These are phyloP conservation scores for Xylariaceae sp. DNA, from an alignment of 2,329 filamentous ascomycete species.

Conservation along the genomic window DNA sequence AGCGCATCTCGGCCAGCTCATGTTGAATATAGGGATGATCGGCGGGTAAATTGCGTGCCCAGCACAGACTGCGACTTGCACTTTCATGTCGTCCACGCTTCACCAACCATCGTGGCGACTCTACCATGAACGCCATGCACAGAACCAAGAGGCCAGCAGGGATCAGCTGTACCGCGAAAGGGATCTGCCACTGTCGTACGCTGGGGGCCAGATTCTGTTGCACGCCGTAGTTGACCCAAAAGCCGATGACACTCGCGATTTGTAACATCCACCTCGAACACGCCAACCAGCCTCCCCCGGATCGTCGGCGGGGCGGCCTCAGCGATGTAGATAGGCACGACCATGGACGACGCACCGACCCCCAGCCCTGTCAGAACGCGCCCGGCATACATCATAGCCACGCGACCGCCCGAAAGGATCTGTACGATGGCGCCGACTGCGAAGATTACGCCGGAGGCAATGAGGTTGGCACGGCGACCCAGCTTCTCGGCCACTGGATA, in stretches of 20 bases:
- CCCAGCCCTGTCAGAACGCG: constrained; percentile 40
- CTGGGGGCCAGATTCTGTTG: neutral
- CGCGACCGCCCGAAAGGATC: constrained; percentile 15
- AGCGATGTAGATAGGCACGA: constrained; percentile 31
- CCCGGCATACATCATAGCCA: constrained; percentile 35
- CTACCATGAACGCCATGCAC: neutral
- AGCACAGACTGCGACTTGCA: neutral
- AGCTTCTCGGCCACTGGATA: constrained; percentile 36
- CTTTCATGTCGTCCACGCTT: neutral
- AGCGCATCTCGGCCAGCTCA: neutral
- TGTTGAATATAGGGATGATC: neutral
- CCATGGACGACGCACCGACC: constrained; percentile 39
- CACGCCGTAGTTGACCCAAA: neutral
- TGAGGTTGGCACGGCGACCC: constrained; percentile 35
- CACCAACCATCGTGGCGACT: neutral
- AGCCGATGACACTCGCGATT: neutral
- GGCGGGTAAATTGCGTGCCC: neutral
- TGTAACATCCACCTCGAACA: constrained; percentile 45
- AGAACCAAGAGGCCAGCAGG: neutral
- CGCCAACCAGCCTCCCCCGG: constrained; percentile 40
- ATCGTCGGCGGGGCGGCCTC: constrained; percentile 37
- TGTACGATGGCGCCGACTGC: constrained; percentile 19
- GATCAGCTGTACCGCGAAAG: neutral
- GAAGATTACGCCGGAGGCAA: constrained; percentile 34
- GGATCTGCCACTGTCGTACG: neutral